phyloP scores from a whole-genome alignment of 164 flowering plant species.

The Saururus chinensis region DNA sequence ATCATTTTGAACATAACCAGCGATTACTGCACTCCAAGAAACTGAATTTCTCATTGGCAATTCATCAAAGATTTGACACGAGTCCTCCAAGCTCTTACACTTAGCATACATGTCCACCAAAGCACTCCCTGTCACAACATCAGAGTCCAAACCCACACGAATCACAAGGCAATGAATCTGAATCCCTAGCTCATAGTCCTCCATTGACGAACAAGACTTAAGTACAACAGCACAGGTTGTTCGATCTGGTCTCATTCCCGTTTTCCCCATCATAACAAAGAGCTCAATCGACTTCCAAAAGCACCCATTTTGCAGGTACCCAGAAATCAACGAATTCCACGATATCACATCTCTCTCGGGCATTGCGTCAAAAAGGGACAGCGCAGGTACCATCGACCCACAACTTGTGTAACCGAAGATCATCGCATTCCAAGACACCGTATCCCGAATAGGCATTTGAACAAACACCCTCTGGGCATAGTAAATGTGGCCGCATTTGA shows the following conservation, averaged over 20 bases:
- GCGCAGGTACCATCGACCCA: conserved; percentile 37
- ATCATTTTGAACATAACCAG: conserved; percentile 56
- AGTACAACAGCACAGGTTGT: conserved; percentile 48
- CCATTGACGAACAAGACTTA: conserved; percentile 42
- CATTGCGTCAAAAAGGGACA: conserved; percentile 40
- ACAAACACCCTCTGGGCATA: conserved; percentile 58
- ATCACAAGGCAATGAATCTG: conserved; percentile 53
- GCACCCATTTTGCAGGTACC: conserved; percentile 44
- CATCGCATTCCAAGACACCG: conserved; percentile 61
- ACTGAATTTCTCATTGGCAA: conserved; percentile 62
- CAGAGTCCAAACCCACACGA: conserved; percentile 37
- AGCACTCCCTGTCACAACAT: conserved; percentile 66
- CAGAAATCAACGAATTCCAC: conserved; percentile 72
- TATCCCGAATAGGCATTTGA: conserved; percentile 45
- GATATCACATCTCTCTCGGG: conserved; percentile 60
- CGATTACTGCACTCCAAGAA: conserved; percentile 77
- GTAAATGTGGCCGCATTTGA: conserved; percentile 31
- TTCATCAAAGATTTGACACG: conserved; percentile 30
- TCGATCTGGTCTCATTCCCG: conserved; percentile 25
- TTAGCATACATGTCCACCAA: conserved; percentile 75
- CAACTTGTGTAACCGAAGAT: conserved; percentile 34
- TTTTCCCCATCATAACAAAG: conserved; percentile 34
- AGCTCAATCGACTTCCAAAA: conserved; percentile 20
- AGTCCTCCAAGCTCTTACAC: conserved; percentile 39
- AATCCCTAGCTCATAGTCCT: conserved; percentile 29